Percentiles rank a stretch among this genome's conserved stretches.
These are phyloP conservation scores for Penicillium brevicompactum DNA, from an alignment of 2,329 filamentous ascomycete species.

Conservation along the genomic window DNA sequence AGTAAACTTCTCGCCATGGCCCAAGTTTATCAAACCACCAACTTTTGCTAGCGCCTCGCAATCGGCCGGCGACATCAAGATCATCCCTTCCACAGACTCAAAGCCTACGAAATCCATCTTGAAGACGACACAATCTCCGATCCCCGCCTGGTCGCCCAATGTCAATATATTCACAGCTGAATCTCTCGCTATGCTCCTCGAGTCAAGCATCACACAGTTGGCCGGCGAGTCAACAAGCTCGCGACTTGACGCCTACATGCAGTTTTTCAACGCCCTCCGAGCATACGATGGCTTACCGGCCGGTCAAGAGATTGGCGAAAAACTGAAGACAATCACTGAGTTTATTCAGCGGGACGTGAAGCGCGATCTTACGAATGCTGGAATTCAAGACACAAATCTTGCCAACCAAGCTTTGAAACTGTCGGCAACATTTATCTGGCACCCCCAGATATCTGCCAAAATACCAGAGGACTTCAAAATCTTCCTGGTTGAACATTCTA, in stretches of 20 bases:
- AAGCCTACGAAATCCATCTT: slow-evolving; percentile 75
- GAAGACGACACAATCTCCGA: slow-evolving; percentile 61
- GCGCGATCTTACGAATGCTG: slow-evolving; percentile 59
- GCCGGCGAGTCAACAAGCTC: slow-evolving; percentile 71
- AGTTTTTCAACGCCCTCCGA: slow-evolving; percentile 73
- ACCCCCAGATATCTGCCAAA: slow-evolving; percentile 67
- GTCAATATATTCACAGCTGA: slow-evolving; percentile 53
- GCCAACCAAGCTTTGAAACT: slow-evolving; percentile 77
- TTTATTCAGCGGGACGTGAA: slow-evolving; percentile 83
- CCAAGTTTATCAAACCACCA: slow-evolving; percentile 56
- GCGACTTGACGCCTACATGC: slow-evolving; percentile 83
- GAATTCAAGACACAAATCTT: slow-evolving; percentile 66
- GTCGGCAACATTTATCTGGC: slow-evolving; percentile 74
- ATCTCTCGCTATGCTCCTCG: slow-evolving; percentile 76
- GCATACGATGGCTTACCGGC: slow-evolving; percentile 82
- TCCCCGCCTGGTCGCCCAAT: slow-evolving; percentile 45
- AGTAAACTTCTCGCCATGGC: slow-evolving; percentile 65
- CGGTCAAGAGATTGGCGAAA: slow-evolving; percentile 68
- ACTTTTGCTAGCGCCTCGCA: slow-evolving; percentile 33
- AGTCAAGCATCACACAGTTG: slow-evolving; percentile 80
- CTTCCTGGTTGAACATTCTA: slow-evolving; percentile 79
- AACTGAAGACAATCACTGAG: slow-evolving; percentile 74
- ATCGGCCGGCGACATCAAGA: slow-evolving; percentile 48
- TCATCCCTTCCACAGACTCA: slow-evolving; percentile 53
- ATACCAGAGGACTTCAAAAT: slow-evolving; percentile 77